These are phyloP conservation scores for Trichoderma guizhouense DNA, from an alignment of 2,329 filamentous ascomycete genomes.

Conservation along the genomic window DNA sequence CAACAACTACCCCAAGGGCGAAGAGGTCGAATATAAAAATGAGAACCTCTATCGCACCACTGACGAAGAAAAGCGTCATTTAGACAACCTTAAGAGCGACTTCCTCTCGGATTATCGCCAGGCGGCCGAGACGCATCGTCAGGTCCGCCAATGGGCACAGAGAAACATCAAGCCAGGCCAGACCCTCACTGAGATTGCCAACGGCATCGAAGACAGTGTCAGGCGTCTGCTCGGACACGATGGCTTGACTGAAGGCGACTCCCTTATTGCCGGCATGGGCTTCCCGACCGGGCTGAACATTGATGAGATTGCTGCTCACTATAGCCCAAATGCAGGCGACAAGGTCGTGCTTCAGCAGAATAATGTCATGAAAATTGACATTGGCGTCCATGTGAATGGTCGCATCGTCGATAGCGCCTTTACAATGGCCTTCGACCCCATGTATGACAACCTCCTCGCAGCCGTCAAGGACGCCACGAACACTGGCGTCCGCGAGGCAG, in stretches of 20 bases:
- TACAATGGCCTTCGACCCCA: constrained; percentile 65
- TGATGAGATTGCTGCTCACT: constrained; percentile 76
- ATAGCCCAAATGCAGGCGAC: constrained; percentile 74
- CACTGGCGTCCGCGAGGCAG: constrained; percentile 75
- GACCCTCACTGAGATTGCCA: constrained; percentile 70
- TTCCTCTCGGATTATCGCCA: constrained; percentile 73
- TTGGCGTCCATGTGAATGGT: constrained; percentile 69
- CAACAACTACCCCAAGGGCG: constrained; percentile 69
- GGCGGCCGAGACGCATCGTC: constrained; percentile 71
- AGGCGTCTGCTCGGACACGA: constrained; percentile 68
- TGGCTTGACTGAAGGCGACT: constrained; percentile 70
- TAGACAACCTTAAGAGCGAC: constrained; percentile 66
- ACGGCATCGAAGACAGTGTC: constrained; percentile 76
- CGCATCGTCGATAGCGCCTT: constrained; percentile 72
- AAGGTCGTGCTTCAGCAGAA: constrained; percentile 67
- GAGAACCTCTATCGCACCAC: constrained; percentile 79
- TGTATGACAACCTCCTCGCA: constrained; percentile 65
- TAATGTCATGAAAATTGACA: constrained; percentile 73
- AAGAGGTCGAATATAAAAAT: constrained; percentile 73
- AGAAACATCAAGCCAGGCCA: constrained; percentile 73
- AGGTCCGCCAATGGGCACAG: constrained; percentile 74
- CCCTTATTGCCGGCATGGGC: constrained; percentile 69
- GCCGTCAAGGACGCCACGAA: constrained; percentile 69
- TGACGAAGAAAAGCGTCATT: constrained; percentile 77
- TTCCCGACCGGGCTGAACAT: constrained; percentile 76